A percentile compares a stretch with the other conserved stretches of the same genome.
These are phyloP conservation scores for Carallia brachiata DNA, from an alignment of 345 rosid genomes.

Conservation along the genomic window DNA sequence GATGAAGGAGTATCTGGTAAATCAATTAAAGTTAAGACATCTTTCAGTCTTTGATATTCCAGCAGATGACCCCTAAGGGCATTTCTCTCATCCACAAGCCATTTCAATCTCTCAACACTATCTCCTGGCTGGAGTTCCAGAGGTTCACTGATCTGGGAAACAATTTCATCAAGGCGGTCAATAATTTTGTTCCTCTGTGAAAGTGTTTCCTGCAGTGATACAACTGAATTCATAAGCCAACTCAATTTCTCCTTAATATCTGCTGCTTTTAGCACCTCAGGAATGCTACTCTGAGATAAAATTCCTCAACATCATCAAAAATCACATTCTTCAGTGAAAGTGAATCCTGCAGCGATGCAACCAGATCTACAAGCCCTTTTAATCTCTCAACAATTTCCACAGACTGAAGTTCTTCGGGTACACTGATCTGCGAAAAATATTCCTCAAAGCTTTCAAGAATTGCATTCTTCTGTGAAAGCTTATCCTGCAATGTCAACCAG, in stretches of 20 bases:
- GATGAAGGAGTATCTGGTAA: constrained; percentile 54
- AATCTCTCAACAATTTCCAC: constrained; percentile 51
- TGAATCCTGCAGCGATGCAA: constrained; percentile 18
- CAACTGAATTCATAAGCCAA: constrained; percentile 22
- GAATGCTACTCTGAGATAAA: constrained; percentile 13
- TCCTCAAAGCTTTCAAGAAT: constrained; percentile 54
- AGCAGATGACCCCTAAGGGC: constrained; percentile 40
- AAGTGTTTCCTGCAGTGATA: constrained; percentile 22
- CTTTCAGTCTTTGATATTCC: constrained; percentile 61
- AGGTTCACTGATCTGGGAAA: constrained; percentile 18
- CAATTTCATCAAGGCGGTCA: constrained; percentile 18
- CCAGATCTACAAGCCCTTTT: constrained; percentile 37
- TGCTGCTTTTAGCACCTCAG: constrained; percentile 15
- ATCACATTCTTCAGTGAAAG: constrained; percentile 9
- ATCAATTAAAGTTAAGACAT: constrained; percentile 50
- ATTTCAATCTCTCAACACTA: constrained; percentile 20
- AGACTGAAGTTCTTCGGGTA: constrained; percentile 57
- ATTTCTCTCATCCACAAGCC: constrained; percentile 65
- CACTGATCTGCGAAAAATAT: constrained; percentile 43
- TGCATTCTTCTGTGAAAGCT: constrained; percentile 43
- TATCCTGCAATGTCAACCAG: constrained; percentile 63
- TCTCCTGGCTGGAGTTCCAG: constrained; percentile 16
- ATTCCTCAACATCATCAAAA: constrained; percentile 18
- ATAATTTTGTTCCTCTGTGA: constrained; percentile 13
- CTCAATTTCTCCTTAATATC: constrained; percentile 21